Base-by-base conservation (phyloP, 257 asterid species). In the Penstemon eatonii region DNA sequence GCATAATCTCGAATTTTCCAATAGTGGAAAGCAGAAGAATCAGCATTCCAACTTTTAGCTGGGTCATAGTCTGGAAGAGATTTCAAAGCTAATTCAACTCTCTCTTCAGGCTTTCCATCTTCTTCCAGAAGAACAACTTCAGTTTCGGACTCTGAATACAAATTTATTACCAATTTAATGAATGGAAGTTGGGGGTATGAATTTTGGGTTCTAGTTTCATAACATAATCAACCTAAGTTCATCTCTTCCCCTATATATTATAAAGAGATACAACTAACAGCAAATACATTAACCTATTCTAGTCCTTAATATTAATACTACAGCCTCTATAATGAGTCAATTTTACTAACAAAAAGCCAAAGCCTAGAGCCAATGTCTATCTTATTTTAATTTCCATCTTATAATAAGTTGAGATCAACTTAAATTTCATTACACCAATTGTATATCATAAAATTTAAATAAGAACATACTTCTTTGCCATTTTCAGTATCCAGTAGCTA, bases 1-100 rank as follows among this genome's bases (percentile, higher is more conserved):
- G 97, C 97, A 86, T 89, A 91, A 79, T 91, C 99, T 70, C 97
- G 87, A 84, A 94, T 94, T 76, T 85, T 94, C 99, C 99, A 94
- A 79, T 94, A 94, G 73, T 79, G 86, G 79, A 94, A 94, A 75
- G 86, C 78, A 67, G 76, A 70, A 66, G 83, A 60, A 80, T 84
- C 90, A 60, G 81, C 72, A 64, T 63, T 86, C 91, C 87, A 91
- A 68, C 78, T 69, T 74, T 76, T 80, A 74, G 81, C 72, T 15
- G 95, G 91, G 68, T 91, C 91, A 80, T 91, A 89, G 61, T 76
- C 81, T 45, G 96, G 96, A 79, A 94, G 97, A 75, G 73, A 68
- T 73, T 86, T 82, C 67, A 91, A 67, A 76, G 97, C 96, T 69
- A 92, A 37, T 60, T 87, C 91, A 79, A 94, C 96, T 71, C 90